These are phyloP conservation scores for Aureobasidium sp. DNA, from an alignment of 2,329 filamentous ascomycete genomes.

Conservation along the genomic window DNA sequence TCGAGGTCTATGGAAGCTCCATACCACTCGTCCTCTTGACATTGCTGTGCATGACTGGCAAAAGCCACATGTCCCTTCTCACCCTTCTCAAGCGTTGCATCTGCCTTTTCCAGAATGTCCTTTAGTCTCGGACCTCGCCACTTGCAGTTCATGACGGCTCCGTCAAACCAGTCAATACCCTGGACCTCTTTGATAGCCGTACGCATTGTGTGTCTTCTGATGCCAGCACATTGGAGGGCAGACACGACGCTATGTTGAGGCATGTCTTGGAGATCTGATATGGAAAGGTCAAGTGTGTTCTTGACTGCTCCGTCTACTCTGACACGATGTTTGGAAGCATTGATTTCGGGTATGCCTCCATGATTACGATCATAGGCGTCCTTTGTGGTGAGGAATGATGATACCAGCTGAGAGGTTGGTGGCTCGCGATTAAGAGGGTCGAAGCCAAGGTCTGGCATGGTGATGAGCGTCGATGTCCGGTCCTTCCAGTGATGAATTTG, in stretches of 20 bases:
- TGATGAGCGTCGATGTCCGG: too few species aligned
- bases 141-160: conserved; percentile 54
- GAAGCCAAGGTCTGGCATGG: conserved; percentile 15
- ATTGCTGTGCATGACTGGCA: conserved; percentile 46
- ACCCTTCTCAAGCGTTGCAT: conserved; percentile 31
- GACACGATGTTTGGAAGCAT: conserved; percentile 34
- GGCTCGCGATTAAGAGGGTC: conserved; percentile 45
- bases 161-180: conserved; percentile 55
- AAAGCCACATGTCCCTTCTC: conserved; percentile 48
- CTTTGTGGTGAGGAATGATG: conserved; percentile 44
- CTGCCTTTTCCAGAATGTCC: conserved; percentile 46
- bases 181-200: conserved; percentile 52
- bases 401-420: conserved; percentile 37
- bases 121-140: conserved; percentile 49
- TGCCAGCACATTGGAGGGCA: conserved; percentile 54
- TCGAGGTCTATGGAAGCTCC: conserved; percentile 45
- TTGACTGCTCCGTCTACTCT: conserved; percentile 45
- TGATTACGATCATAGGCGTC: conserved; percentile 47
- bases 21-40: conserved; percentile 53
- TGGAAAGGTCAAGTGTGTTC: conserved; percentile 38
- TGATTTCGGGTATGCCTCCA: conserved; percentile 24
- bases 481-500: too few species aligned
- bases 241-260: conserved; percentile 50
- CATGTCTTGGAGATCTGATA: conserved; percentile 43
- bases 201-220: conserved; percentile 55